These are phyloP conservation scores for Pythium utonaiense DNA, from an alignment of 352 stramenopile species.

Conservation along the genomic window DNA sequence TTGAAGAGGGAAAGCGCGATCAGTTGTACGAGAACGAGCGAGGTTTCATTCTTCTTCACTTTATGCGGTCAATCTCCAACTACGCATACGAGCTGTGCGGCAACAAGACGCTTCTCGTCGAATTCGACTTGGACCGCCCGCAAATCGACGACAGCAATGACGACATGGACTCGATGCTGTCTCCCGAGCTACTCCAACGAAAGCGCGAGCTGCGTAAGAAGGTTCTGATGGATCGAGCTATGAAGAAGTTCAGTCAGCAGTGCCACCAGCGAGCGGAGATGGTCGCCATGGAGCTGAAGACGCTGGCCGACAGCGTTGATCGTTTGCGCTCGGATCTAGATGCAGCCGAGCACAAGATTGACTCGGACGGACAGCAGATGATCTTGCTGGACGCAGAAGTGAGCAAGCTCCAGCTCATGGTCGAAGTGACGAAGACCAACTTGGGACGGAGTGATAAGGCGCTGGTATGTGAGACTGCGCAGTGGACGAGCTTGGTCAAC, in stretches of 20 bases:
- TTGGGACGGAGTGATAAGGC: slow-evolving; percentile 41
- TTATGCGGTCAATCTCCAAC: slow-evolving; percentile 52
- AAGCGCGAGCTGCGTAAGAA: slow-evolving; percentile 70
- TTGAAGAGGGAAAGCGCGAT: slow-evolving; percentile 65
- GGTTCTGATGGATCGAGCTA: slow-evolving; percentile 65
- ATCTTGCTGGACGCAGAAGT: slow-evolving; percentile 59
- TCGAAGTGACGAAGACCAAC: slow-evolving; percentile 58
- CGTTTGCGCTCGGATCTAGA: slow-evolving; percentile 51
- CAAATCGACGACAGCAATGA: slow-evolving; percentile 24
- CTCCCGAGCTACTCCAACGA: slow-evolving; percentile 62
- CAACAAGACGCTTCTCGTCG: slow-evolving; percentile 40
- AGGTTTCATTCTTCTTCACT: slow-evolving; percentile 43
- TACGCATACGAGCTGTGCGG: slow-evolving; percentile 47
- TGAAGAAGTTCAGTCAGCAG: slow-evolving; percentile 65
- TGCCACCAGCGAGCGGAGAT: slow-evolving; percentile 60
- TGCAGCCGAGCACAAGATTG: slow-evolving; percentile 66
- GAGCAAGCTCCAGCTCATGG: slow-evolving; percentile 57
- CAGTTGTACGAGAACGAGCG: slow-evolving; percentile 60
- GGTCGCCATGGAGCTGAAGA: slow-evolving; percentile 55
- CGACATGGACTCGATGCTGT: slow-evolving; percentile 28
- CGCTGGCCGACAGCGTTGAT: slow-evolving; percentile 39
- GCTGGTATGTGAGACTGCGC: slow-evolving; percentile 32
- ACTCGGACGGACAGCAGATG: slow-evolving; percentile 63
- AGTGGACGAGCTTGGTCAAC: background rate
- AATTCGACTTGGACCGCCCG: slow-evolving; percentile 48